Percentiles rank a stretch among this genome's conserved stretches.
phyloP scores from a whole-genome alignment of 2,329 filamentous ascomycete species.

The Helotiales sp. region DNA sequence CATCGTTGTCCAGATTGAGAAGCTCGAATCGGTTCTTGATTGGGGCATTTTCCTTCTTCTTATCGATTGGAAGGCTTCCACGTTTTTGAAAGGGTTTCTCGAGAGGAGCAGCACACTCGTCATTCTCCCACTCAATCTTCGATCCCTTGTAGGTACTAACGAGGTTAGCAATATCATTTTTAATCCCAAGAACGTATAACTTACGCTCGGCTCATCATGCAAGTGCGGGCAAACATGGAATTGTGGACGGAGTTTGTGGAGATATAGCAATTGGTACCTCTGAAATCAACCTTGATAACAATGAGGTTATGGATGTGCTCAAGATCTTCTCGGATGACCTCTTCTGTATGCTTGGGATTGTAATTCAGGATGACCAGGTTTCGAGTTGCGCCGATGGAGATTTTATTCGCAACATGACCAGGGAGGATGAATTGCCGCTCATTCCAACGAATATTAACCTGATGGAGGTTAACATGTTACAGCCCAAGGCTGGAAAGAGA shows the following conservation, averaged over 20 bases:
- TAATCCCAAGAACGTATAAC: not conserved
- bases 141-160: conserved; percentile 68
- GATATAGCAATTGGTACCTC: conserved; percentile 65
- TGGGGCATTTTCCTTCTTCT: conserved; percentile 47
- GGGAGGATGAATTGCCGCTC: conserved; percentile 72
- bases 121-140: conserved; percentile 71
- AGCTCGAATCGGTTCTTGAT: conserved; percentile 66
- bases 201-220: conserved; percentile 66
- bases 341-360: conserved; percentile 62
- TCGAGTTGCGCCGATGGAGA: conserved; percentile 69
- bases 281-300: conserved; percentile 68
- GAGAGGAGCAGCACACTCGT: conserved; percentile 66
- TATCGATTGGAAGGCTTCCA: conserved; percentile 41
- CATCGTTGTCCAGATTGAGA: conserved; percentile 56
- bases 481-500: not conserved
- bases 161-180: conserved; percentile 36
- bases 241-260: conserved; percentile 79
- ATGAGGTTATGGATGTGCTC: conserved; percentile 83
- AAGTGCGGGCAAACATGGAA: conserved; percentile 75
- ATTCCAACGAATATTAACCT: conserved; percentile 74
- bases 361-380: conserved; percentile 73
- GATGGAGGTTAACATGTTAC: conserved; percentile 6
- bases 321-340: conserved; percentile 71
- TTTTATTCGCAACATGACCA: conserved; percentile 66
- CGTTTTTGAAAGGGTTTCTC: conserved; percentile 36